Percentiles rank a stretch among this genome's conserved stretches.
phyloP scores from a whole-genome alignment of 2,329 filamentous ascomycete species.

The Penicillium vulpinum region DNA sequence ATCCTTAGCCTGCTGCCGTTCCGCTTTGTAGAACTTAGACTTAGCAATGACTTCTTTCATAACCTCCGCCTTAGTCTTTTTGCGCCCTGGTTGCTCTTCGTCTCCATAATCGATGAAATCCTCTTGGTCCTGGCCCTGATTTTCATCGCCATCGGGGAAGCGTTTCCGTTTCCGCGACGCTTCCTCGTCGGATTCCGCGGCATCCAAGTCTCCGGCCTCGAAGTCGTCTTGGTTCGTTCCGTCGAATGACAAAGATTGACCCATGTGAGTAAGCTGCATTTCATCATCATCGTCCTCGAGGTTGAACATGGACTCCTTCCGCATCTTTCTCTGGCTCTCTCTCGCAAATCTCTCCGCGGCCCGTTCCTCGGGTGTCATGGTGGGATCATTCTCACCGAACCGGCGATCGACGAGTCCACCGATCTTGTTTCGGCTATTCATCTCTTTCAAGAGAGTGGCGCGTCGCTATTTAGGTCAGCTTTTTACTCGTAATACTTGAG shows the following conservation, averaged over 20 bases:
- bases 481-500: neutral
- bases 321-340: slow-evolving; percentile 78
- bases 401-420: slow-evolving; percentile 90
- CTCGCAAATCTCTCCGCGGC: slow-evolving; percentile 87
- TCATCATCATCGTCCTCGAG: slow-evolving; percentile 79
- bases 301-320: slow-evolving; percentile 80
- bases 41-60: slow-evolving; percentile 98
- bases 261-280: slow-evolving; percentile 76
- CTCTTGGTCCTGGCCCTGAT: slow-evolving; percentile 46
- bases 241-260: slow-evolving; percentile 69
- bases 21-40: slow-evolving; percentile 92
- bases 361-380: slow-evolving; percentile 89
- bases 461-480: slow-evolving; percentile 57
- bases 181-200: slow-evolving; percentile 53
- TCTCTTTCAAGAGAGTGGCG: slow-evolving; percentile 81
- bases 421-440: slow-evolving; percentile 85
- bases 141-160: slow-evolving; percentile 32
- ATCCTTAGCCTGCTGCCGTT: slow-evolving; percentile 88
- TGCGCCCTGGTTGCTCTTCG: slow-evolving; percentile 69
- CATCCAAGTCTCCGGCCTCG: slow-evolving; percentile 69
- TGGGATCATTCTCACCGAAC: slow-evolving; percentile 93
- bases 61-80: slow-evolving; percentile 94
- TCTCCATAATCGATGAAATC: slow-evolving; percentile 48
- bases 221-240: slow-evolving; percentile 69
- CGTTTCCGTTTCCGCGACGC: slow-evolving; percentile 57